phyloP scores from a whole-genome alignment of 352 stramenopile species.

The Detonula confervacea region DNA sequence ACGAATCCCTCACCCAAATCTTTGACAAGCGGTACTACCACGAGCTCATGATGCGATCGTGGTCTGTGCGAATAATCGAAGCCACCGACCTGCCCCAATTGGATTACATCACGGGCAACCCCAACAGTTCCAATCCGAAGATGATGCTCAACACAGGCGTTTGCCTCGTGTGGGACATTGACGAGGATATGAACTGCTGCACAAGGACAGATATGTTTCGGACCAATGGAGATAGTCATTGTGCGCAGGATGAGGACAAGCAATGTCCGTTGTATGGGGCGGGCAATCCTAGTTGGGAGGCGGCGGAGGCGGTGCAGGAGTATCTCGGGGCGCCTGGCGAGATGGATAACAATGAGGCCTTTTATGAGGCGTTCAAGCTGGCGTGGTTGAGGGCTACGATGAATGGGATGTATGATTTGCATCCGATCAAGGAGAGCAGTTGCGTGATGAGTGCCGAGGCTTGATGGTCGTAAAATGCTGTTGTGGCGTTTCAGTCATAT shows the following conservation, averaged over 20 bases:
- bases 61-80: slow-evolving; percentile 16
- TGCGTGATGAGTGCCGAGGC: too few species aligned
- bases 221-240: slow-evolving; percentile 19
- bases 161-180: slow-evolving; percentile 60
- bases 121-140: neutral
- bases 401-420: slow-evolving; percentile 12
- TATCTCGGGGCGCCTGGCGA: slow-evolving; percentile 8
- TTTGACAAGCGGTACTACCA: slow-evolving; percentile 55
- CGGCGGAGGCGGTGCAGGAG: slow-evolving; percentile 27
- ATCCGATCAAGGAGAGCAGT: slow-evolving; percentile 12
- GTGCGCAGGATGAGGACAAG: neutral
- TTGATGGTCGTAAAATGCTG: too few species aligned
- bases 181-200: slow-evolving; percentile 31
- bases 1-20: slow-evolving; percentile 21
- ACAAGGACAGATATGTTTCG: slow-evolving; percentile 31
- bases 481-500: too few species aligned
- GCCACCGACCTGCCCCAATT: neutral
- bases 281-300: slow-evolving; percentile 7
- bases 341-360: slow-evolving; percentile 27
- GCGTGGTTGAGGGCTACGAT: slow-evolving; percentile 37
- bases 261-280: slow-evolving; percentile 21
- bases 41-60: slow-evolving; percentile 23
- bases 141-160: slow-evolving; percentile 63
- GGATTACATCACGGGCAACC: slow-evolving; percentile 25
- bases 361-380: slow-evolving; percentile 26